Percentiles rank a stretch among this genome's conserved stretches.
These are phyloP conservation scores for Rubus parviflorus DNA, from an alignment of 306 rosid species.

Conservation along the genomic window DNA sequence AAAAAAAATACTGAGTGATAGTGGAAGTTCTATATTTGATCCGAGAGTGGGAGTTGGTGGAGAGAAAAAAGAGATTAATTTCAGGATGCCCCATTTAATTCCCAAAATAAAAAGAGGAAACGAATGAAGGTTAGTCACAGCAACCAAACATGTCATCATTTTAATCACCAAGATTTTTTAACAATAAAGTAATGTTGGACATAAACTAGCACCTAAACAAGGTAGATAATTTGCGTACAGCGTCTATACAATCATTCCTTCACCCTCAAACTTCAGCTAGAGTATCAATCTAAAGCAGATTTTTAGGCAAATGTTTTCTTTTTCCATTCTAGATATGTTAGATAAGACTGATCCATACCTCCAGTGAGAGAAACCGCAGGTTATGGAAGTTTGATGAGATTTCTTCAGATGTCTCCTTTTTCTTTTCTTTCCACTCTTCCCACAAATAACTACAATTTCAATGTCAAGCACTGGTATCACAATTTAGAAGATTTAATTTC, in stretches of 20 bases:
- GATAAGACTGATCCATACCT: constrained; percentile 45
- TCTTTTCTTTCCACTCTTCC: constrained; percentile 97
- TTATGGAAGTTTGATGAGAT: constrained; percentile 58
- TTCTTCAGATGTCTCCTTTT: constrained; percentile 56
- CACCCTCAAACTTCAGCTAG: constrained; percentile 5
- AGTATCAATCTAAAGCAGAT: background rate
- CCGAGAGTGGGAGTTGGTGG: too few relatives aligned
- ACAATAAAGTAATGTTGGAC: background rate
- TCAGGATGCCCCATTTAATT: background rate
- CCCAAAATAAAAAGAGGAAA: background rate
- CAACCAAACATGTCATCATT: background rate
- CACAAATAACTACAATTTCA: constrained; percentile 66
- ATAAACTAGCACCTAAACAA: background rate
- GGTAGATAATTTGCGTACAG: background rate
- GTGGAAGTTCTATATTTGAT: too few relatives aligned
- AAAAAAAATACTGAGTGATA: too few relatives aligned
- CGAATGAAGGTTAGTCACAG: background rate
- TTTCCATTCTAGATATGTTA: background rate
- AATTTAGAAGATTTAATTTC: constrained; percentile 8
- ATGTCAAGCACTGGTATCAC: constrained; percentile 20
- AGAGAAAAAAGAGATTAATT: too few relatives aligned
- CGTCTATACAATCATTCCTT: background rate
- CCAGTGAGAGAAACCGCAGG: constrained; percentile 79
- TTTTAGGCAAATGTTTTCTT: background rate
- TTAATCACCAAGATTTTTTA: background rate